Conservation (phyloP, 2,329 filamentous ascomycete species). For the Neonectria faginata region DNA sequence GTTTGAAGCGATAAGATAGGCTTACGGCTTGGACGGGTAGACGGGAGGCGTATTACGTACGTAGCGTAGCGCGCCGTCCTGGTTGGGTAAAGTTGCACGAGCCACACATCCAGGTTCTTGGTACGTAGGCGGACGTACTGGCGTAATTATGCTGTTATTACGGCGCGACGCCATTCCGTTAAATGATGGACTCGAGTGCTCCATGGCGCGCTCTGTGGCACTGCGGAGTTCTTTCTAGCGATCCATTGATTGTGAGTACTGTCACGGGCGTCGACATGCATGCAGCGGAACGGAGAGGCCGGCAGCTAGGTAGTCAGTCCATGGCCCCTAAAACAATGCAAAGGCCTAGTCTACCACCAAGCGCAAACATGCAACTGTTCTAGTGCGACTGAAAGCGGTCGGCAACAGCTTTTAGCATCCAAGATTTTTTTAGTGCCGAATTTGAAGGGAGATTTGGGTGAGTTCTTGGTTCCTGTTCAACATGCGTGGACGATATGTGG, state of each 20-base stretch:
- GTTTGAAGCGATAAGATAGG: slow-evolving; percentile 13
- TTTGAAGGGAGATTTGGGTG: neutral
- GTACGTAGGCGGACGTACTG: neutral
- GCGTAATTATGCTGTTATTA: neutral
- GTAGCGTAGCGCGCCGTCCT: slow-evolving; percentile 2
- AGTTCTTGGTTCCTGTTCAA: neutral
- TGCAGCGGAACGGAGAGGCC: neutral
- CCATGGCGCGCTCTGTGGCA: neutral
- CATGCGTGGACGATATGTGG: neutral
- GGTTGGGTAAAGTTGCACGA: slow-evolving; percentile 10
- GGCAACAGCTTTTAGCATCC: neutral
- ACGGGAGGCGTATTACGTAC: slow-evolving; percentile 16
- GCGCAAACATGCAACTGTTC: neutral
- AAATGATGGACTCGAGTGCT: neutral
- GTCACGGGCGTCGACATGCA: neutral
- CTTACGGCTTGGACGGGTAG: slow-evolving; percentile 1
- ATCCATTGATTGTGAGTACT: neutral
- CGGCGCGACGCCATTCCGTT: slow-evolving; percentile 4
- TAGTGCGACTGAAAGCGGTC: neutral
- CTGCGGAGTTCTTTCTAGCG: neutral
- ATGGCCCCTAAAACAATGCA: neutral
- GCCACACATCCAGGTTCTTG: slow-evolving; percentile 5
- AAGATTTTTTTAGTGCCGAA: neutral
- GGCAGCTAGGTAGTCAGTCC: neutral
- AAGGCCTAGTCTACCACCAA: neutral